Evolutionary conservation across 257 asterid species (phyloP).

Genomic region (Solanum infundibuliforme): DNA sequence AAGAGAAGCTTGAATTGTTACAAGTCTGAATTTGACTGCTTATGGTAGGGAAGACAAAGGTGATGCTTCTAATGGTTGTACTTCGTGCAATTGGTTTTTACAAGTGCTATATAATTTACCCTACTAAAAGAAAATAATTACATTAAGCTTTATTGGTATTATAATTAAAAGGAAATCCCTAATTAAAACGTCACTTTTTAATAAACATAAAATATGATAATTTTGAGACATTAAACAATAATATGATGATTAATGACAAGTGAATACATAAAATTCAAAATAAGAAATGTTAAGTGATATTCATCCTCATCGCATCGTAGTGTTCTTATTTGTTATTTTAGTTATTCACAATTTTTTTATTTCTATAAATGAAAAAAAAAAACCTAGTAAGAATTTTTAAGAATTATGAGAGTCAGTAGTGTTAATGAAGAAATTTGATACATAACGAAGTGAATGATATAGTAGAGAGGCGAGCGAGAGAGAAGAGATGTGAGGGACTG

Average conservation of each 20-base stretch:
- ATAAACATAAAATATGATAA: not conserved
- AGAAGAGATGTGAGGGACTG: too few relatives aligned
- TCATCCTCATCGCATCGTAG: rapidly evolving
- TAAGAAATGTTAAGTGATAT: not conserved
- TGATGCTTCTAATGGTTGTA: not conserved
- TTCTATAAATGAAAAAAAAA: rapidly evolving
- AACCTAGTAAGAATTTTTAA: too few relatives aligned
- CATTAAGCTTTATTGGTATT: not conserved
- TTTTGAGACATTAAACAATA: not conserved
- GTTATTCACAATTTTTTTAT: too few relatives aligned
- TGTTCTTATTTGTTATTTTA: too few relatives aligned
- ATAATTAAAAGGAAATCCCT: not conserved
- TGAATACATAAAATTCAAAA: too few relatives aligned
- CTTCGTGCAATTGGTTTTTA: not conserved
- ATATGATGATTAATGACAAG: too few relatives aligned
- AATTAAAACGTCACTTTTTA: not conserved
- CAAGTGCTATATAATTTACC: not conserved
- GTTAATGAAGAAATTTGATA: too few relatives aligned
- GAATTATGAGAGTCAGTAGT: not conserved
- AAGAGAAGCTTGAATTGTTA: not conserved
- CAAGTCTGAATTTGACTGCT: not conserved
- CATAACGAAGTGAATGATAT: not conserved
- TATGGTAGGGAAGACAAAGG: not conserved
- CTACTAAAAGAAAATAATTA: not conserved
- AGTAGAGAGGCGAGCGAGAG: not conserved